Percentiles rank a stretch among this genome's conserved stretches.
These are phyloP conservation scores for Rauvolfia tetraphylla DNA, from an alignment of 257 asterid species.

Conservation along the genomic window DNA sequence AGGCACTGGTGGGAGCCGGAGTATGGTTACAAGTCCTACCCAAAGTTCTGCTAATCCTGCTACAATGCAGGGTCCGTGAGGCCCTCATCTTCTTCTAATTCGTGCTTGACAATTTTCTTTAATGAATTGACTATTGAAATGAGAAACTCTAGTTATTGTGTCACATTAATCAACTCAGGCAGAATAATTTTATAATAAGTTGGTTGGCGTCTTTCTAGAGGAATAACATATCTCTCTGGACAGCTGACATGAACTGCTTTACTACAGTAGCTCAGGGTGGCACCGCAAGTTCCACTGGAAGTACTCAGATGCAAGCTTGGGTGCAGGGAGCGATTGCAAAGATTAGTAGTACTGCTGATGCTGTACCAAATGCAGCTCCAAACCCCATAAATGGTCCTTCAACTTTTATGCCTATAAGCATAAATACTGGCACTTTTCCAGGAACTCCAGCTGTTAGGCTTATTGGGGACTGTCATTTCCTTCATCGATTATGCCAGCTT, in stretches of 20 bases:
- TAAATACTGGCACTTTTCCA: slow-evolving; percentile 97
- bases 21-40: slow-evolving; percentile 79
- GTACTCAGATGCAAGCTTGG: slow-evolving; percentile 95
- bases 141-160: neutral
- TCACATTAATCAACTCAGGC: neutral
- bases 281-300: slow-evolving; percentile 80
- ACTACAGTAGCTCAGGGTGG: slow-evolving; percentile 69
- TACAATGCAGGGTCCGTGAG: slow-evolving; percentile 63
- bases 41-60: slow-evolving; percentile 76
- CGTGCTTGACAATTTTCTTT: neutral
- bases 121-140: neutral
- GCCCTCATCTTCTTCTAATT: slow-evolving; percentile 1
- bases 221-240: neutral
- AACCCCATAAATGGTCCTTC: slow-evolving; percentile 84
- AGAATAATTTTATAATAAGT: neutral
- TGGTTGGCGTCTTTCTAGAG: neutral
- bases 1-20: slow-evolving; percentile 95
- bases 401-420: slow-evolving; percentile 88
- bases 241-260: slow-evolving; percentile 10
- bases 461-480: slow-evolving; percentile 97
- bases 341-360: slow-evolving; percentile 81
- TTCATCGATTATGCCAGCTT: slow-evolving; percentile 93
- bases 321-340: slow-evolving; percentile 99
- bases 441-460: slow-evolving; percentile 99
- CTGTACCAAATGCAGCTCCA: slow-evolving; percentile 79